Evolutionary conservation across 176 grass and related monocot genomes (phyloP).

Genomic region (Oryza officinalis): DNA sequence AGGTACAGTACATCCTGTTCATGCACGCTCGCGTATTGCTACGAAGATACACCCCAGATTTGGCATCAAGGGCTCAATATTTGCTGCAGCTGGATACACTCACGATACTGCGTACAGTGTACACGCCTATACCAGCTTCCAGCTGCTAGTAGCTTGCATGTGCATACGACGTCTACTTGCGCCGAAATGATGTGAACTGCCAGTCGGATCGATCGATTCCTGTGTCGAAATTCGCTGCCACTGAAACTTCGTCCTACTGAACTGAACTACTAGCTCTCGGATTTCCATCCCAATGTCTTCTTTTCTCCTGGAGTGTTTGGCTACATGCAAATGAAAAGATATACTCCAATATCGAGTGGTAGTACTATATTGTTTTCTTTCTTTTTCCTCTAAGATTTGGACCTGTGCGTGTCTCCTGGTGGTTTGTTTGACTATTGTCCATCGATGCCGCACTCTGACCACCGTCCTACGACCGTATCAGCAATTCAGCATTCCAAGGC

Average conservation of each 20-base stretch:
- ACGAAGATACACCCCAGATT: too few species aligned
- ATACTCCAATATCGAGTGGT: background rate
- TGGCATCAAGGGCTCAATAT: too few species aligned
- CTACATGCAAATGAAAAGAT: background rate
- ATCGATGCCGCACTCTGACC: background rate
- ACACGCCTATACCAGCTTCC: too few species aligned
- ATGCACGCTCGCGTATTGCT: too few species aligned
- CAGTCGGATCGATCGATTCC: background rate
- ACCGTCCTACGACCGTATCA: background rate
- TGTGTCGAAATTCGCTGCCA: background rate
- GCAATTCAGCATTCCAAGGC: slow-evolving; percentile 15
- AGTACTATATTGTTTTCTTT: background rate
- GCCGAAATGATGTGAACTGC: too few species aligned
- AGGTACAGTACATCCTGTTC: too few species aligned
- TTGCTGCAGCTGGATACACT: too few species aligned
- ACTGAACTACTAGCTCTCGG: background rate
- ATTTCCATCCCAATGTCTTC: background rate
- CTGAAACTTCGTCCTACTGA: background rate
- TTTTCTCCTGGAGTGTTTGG: too few species aligned
- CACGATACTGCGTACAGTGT: too few species aligned
- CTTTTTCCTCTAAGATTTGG: background rate
- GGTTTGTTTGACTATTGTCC: background rate
- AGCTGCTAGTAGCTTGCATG: too few species aligned
- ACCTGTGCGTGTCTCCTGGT: background rate
- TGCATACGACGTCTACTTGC: too few species aligned